Base-by-base conservation (phyloP, 805 yeast genomes). In the Saturnispora bothae region DNA sequence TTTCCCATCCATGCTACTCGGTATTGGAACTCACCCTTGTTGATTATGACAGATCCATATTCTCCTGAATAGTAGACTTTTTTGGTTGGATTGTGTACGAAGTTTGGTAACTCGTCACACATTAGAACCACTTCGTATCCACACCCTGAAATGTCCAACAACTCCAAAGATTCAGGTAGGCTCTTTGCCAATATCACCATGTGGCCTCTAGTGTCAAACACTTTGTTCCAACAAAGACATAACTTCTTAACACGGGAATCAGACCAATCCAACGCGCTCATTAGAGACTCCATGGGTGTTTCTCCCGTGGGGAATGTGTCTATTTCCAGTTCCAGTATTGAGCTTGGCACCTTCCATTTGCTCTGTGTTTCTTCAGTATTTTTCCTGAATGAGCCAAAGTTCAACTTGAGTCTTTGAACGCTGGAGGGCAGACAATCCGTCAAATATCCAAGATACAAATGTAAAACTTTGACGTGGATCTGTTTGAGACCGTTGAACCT, bases 231-330 rank as follows among this genome's bases (percentile, higher is more conserved):
- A 23, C 40, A 38, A 32, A 38, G 40, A 6, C 33, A 10, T 22
- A 38, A 21, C 20, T 38, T 38, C 8, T 33, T 31, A 14, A 38
- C 36, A 5, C 18, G 17, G 7, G 40, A 20, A 13, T 20, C 15
- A 6, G 23, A 27, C 40, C 40, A 38, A 32, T 38, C 22, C 16
- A 31, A n/a, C 5, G 18, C 6, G 8, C 31, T 17, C 9, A 38
- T 21, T 10, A 38, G 28, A 4, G 27, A 21, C 27, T 38, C 40
- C 19, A 38, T 16, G 5, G 40, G 40, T 8, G 32, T 31, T 9
- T 38, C 40, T 4, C 40, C 40, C 4, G 40, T 32, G 8, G 40
- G 40, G 10, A 38, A 38, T 9, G 40, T 38, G n/a, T 38, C 40
- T 5, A 38, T 22, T 14, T 31, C 36, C 17, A 38, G 17, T 28